phyloP scores from a whole-genome alignment of 768 basidiomycete species.

The Calocybe cyanea region DNA sequence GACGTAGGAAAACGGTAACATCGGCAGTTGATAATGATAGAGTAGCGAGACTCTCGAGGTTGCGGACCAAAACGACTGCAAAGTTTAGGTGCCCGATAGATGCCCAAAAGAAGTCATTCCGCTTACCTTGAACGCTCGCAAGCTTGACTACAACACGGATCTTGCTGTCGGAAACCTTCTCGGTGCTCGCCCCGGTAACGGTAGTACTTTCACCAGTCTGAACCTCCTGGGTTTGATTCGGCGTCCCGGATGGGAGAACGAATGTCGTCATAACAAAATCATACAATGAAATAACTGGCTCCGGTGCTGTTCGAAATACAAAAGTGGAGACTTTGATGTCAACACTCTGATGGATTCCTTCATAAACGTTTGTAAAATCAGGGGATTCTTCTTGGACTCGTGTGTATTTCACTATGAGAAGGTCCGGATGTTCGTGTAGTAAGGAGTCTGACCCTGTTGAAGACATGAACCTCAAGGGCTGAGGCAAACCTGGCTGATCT shows the following conservation, averaged over 20 bases:
- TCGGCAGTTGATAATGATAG: constrained; percentile 88
- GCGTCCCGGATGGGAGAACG: constrained; percentile 40
- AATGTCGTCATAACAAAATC: constrained; percentile 99
- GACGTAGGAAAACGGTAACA: constrained; percentile 69
- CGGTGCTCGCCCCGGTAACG: background rate
- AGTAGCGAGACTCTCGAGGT: constrained; percentile 69
- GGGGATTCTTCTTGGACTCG: constrained; percentile 84
- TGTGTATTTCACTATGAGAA: constrained; percentile 75
- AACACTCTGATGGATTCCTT: constrained; percentile 84
- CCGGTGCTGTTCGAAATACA: constrained; percentile 82
- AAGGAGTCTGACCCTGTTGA: constrained; percentile 41
- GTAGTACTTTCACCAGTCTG: background rate
- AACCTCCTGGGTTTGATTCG: background rate
- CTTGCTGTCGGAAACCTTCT: constrained; percentile 40
- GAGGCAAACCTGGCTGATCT: constrained; percentile 46
- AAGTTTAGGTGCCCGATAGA: background rate
- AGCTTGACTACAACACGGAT: constrained; percentile 82
- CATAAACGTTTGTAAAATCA: constrained; percentile 73
- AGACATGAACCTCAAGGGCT: constrained; percentile 60
- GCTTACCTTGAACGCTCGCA: constrained; percentile 74
- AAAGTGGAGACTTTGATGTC: constrained; percentile 89
- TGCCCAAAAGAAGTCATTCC: background rate
- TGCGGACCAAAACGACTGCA: constrained; percentile 76
- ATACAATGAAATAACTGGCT: constrained; percentile 86
- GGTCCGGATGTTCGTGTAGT: constrained; percentile 47